Evolutionary conservation across 441 rosid species (phyloP).

Genomic region (Croton laevigatus): DNA sequence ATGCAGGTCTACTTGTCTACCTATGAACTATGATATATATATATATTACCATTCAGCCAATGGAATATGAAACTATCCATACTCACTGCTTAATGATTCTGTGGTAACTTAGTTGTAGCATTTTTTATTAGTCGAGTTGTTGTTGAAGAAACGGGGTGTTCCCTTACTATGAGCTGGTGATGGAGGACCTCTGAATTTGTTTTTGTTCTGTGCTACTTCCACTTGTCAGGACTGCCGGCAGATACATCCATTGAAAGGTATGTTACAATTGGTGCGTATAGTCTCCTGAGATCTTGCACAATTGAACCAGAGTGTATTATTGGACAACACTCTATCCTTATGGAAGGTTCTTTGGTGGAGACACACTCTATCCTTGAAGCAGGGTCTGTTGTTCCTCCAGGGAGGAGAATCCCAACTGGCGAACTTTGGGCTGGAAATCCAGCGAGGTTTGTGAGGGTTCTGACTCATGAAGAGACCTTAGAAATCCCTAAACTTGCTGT

Average conservation of each 20-base stretch:
- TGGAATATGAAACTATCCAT: neutral
- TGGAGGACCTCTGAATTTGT: constrained; percentile 12
- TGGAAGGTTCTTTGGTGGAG: constrained; percentile 98
- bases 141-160: constrained; percentile 2
- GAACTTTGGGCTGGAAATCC: constrained; percentile 99
- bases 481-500: constrained; percentile 96
- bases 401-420: constrained; percentile 92
- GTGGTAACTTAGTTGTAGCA: neutral
- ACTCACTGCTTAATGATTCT: neutral
- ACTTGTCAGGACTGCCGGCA: constrained; percentile 80
- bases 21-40: too few species aligned
- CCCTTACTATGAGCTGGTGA: neutral
- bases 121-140: neutral
- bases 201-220: constrained; percentile 8
- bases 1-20: too few species aligned
- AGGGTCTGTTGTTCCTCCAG: constrained; percentile 95
- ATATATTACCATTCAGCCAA: neutral
- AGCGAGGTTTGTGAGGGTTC: constrained; percentile 76
- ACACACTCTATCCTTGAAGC: constrained; percentile 95
- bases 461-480: constrained; percentile 85
- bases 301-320: constrained; percentile 98
- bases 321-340: constrained; percentile 93
- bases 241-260: constrained; percentile 82
- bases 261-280: constrained; percentile 86
- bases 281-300: constrained; percentile 86